Base-by-base conservation (phyloP, 202 grass and related monocot genomes). In the Carex sylvatica region DNA sequence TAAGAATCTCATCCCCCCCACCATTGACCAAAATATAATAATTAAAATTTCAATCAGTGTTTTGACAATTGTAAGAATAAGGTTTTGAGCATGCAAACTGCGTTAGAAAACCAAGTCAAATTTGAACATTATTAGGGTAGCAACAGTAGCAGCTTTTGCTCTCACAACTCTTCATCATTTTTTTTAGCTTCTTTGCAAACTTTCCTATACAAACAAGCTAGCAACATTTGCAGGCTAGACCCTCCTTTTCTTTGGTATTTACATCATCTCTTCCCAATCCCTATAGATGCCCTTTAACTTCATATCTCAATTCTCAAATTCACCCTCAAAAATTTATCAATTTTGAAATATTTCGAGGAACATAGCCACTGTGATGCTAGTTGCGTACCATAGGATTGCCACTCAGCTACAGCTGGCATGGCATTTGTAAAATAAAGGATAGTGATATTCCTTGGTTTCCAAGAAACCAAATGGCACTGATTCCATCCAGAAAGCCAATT, bases 281-380 rank as follows among this genome's bases (percentile, higher is more conserved):
- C 46, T 67, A 82, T 67, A 47, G 16, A 20, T n/a, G 24, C 52
- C 35, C 15, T 56, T 59, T n/a, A 75, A 52, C 49, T 61, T 20
- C 20, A 38, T 49, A 44, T 8, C 42, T 82, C 80, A 82, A 55
- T 47, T 69, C 14, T 42, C 56, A 80, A 80, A 80, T 47, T 65
- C 30, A 69, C 62, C 80, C 16, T 28, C 44, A 46, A 82, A 42
- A 71, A n/a, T 71, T 16, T 66, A 56, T 65, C 78, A 80, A 59
- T 65, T 61, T 46, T 24, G 14, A 38, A 80, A 80, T 60, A 47
- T 26, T 64, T n/a, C n/a, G 63, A 82, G 80, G 80, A 82, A 82
- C n/a, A 82, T 82, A 82, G 80, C 80, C 80, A 67, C 46, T 82
- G 80, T 53, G 63, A 82, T 53, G 80, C 80, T 82, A 82, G 80